These are phyloP conservation scores for Calonectria naviculata DNA, from an alignment of 2,329 filamentous ascomycete genomes.

Conservation along the genomic window DNA sequence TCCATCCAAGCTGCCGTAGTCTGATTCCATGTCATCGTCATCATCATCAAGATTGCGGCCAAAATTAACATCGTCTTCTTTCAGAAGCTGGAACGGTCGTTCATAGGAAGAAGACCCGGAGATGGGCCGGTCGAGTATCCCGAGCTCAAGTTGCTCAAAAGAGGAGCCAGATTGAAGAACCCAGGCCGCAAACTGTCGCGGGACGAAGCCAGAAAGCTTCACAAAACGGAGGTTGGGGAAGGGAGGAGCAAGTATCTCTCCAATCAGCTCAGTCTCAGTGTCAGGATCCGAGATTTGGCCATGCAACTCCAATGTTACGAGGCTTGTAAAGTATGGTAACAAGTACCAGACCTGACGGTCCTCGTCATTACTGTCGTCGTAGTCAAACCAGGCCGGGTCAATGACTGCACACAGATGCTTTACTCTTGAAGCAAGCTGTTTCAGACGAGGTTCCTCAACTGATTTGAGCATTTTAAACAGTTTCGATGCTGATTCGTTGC, in stretches of 20 bases:
- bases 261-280: not conserved
- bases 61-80: not conserved
- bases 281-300: not conserved
- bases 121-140: not conserved
- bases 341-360: conserved; percentile 18
- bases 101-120: not conserved
- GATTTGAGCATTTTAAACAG: conserved; percentile 14
- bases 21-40: not conserved
- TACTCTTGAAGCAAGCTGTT: not conserved
- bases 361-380: not conserved
- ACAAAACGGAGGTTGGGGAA: not conserved
- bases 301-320: conserved; percentile 25
- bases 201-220: not conserved
- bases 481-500: not conserved
- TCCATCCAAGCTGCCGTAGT: not conserved
- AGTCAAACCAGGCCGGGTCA: not conserved
- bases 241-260: not conserved
- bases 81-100: not conserved
- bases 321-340: conserved; percentile 20
- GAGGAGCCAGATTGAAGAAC: not conserved
- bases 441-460: not conserved
- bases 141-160: not conserved
- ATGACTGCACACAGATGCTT: conserved; percentile 13
- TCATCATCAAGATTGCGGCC: not conserved
- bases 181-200: not conserved